These are phyloP conservation scores for Terfezia boudieri DNA, from an alignment of 495 filamentous ascomycete genomes.

Conservation along the genomic window DNA sequence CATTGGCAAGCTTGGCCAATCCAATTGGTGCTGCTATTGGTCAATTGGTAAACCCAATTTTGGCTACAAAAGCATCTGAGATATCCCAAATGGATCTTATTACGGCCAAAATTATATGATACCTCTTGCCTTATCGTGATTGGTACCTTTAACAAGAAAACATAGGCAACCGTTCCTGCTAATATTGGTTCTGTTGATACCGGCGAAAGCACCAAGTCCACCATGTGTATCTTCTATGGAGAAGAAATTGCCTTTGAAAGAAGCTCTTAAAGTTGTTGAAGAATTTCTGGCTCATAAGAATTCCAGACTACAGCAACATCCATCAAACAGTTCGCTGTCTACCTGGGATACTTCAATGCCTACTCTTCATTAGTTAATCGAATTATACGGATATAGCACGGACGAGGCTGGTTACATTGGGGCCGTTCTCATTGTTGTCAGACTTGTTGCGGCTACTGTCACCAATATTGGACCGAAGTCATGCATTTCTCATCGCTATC, in stretches of 20 bases:
- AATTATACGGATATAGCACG: conserved; percentile 57
- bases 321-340: conserved; percentile 36
- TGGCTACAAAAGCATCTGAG: conserved; percentile 32
- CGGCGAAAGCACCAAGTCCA: conserved; percentile 54
- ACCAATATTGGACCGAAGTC: conserved; percentile 66
- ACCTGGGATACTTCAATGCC: conserved; percentile 85
- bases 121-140: neutral
- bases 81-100: conserved; percentile 70
- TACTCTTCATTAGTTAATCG: conserved; percentile 76
- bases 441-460: conserved; percentile 52
- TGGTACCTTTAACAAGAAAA: neutral
- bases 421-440: conserved; percentile 73
- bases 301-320: neutral
- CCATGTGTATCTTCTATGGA: conserved; percentile 29
- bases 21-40: conserved; percentile 73
- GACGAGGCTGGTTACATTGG: conserved; percentile 74
- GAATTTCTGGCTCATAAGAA: conserved; percentile 10
- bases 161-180: conserved; percentile 33
- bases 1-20: conserved; percentile 63
- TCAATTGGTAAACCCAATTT: conserved; percentile 62
- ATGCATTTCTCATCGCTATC: conserved; percentile 54
- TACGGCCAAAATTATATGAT: conserved; percentile 46
- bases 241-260: conserved; percentile 5
- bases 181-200: conserved; percentile 76
- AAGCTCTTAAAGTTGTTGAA: conserved; percentile 3